Conservation (phyloP, 1,284 basidiomycete genomes). For the Sphaerobolus stellatus region DNA sequence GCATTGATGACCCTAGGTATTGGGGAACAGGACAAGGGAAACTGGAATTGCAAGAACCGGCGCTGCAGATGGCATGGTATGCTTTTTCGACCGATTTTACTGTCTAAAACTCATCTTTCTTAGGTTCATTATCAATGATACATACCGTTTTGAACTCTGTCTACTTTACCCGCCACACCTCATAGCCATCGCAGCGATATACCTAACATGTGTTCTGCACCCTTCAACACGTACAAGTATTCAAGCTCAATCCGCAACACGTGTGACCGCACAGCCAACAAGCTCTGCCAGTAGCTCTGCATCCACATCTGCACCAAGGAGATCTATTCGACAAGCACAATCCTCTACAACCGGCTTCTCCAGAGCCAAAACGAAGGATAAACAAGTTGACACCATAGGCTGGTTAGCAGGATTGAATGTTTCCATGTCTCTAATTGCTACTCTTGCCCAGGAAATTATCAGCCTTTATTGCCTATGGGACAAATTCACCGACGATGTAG, state of each 20-base stretch:
- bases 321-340: conserved; percentile 50
- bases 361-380: conserved; percentile 31
- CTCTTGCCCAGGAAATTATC: conserved; percentile 89
- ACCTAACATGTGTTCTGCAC: conserved; percentile 77
- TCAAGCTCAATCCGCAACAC: conserved; percentile 18
- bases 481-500: conserved; percentile 64
- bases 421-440: conserved; percentile 77
- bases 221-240: conserved; percentile 44
- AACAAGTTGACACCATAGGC: conserved; percentile 40
- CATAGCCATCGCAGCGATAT: conserved; percentile 88
- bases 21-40: conserved; percentile 73
- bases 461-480: conserved; percentile 88
- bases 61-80: conserved; percentile 76
- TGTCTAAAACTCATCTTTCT: background rate
- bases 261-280: background rate
- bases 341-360: conserved; percentile 31
- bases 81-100: conserved; percentile 15
- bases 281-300: conserved; percentile 8
- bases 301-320: conserved; percentile 32
- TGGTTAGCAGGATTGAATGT: conserved; percentile 88
- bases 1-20: conserved; percentile 61
- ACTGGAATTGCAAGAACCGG: conserved; percentile 64
- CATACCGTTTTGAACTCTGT: conserved; percentile 87
- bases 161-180: conserved; percentile 93
- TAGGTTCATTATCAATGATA: conserved; percentile 97